Evolutionary conservation across 1,284 basidiomycete species (phyloP).

Genomic region (Fistulina hepatica): DNA sequence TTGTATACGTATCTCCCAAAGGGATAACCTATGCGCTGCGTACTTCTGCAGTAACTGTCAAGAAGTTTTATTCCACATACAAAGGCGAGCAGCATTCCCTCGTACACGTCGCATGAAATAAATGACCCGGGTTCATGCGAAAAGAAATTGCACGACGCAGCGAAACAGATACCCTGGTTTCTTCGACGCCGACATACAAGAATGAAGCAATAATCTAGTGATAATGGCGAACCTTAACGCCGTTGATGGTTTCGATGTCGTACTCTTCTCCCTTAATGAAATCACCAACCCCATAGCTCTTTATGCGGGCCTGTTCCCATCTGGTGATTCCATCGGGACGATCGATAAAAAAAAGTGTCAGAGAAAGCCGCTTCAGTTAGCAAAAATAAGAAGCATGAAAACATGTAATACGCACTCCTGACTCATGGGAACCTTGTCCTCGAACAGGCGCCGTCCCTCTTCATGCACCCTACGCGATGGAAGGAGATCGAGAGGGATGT

Average conservation of each 20-base stretch:
- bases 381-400: background rate
- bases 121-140: too few relatives aligned
- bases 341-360: background rate
- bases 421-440: conserved; percentile 21
- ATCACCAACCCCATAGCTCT: conserved; percentile 23
- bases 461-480: conserved; percentile 23
- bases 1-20: too few relatives aligned
- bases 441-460: conserved; percentile 23
- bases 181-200: too few relatives aligned
- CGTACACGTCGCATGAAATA: too few relatives aligned
- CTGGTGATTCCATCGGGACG: conserved; percentile 13
- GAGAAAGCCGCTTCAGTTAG: background rate
- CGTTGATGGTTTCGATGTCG: conserved; percentile 25
- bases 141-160: too few relatives aligned
- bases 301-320: conserved; percentile 25
- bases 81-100: too few relatives aligned
- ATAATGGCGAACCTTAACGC: conserved; percentile 16
- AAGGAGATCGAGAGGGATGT: conserved; percentile 20
- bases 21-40: too few relatives aligned
- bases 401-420: conserved; percentile 18
- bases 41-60: too few relatives aligned
- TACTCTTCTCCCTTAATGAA: conserved; percentile 26
- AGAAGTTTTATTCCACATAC: too few relatives aligned
- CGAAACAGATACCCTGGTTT: too few relatives aligned
- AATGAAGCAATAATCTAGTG: too few relatives aligned